Evolutionary conservation across 176 grass and related monocot genomes (phyloP).

Genomic region (Oryza australiensis): DNA sequence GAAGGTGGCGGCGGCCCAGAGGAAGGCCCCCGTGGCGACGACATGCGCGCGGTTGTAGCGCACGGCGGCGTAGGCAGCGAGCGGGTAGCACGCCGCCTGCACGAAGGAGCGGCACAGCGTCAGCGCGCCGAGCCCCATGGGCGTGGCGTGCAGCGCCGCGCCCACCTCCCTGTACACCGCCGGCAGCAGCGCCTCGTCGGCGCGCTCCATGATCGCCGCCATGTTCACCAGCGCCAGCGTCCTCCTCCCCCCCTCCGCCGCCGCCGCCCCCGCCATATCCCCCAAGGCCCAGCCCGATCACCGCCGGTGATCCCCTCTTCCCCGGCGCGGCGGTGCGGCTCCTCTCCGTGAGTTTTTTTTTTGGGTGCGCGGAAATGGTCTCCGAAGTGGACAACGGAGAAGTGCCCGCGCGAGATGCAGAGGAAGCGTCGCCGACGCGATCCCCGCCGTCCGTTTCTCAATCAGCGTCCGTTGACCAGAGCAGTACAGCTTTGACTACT

Average conservation of each 20-base stretch:
- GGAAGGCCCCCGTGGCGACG: constrained; percentile 69
- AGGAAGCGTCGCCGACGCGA: neutral
- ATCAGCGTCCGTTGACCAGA: neutral
- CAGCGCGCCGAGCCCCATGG: constrained; percentile 66
- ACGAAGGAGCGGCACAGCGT: constrained; percentile 83
- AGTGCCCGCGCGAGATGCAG: neutral
- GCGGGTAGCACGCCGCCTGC: constrained; percentile 78
- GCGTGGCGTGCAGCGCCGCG: constrained; percentile 63
- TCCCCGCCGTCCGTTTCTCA: neutral
- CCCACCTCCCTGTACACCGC: constrained; percentile 86
- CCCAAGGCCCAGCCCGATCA: neutral
- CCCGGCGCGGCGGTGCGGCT: neutral
- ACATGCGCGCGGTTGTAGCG: constrained; percentile 82
- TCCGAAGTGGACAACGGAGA: neutral
- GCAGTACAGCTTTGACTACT: neutral
- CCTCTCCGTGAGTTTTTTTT: neutral
- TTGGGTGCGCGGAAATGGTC: neutral
- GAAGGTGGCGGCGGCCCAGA: constrained; percentile 93
- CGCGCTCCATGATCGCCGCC: constrained; percentile 86
- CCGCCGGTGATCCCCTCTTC: neutral
- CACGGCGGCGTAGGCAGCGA: constrained; percentile 74
- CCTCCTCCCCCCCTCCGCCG: constrained; percentile 22
- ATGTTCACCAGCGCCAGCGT: constrained; percentile 76
- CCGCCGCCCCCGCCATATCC: neutral
- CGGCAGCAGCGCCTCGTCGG: constrained; percentile 88